Conservation (phyloP, 202 grass and related monocot genomes). For the Cymbopogon flexuosus region DNA sequence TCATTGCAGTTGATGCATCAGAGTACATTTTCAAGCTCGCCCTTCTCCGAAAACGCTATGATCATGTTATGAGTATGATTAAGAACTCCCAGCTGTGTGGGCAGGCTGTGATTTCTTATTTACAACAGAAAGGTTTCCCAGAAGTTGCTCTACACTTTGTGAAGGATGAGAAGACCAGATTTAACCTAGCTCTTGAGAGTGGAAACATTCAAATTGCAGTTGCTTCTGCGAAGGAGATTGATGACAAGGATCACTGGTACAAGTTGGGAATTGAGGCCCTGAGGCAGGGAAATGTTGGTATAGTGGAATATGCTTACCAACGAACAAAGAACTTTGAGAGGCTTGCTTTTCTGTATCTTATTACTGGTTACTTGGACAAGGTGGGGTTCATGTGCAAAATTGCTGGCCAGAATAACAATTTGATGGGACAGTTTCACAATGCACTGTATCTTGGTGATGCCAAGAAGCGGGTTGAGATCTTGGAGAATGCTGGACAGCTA, state of each 20-base stretch:
- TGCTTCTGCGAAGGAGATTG: conserved; percentile 96
- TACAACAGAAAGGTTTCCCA: conserved; percentile 95
- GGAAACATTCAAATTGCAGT: conserved; percentile 97
- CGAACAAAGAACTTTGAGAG: conserved; percentile 97
- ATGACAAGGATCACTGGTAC: conserved; percentile 99
- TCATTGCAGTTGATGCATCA: conserved; percentile 77
- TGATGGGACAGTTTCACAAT: conserved; percentile 98
- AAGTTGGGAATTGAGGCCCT: conserved; percentile 90
- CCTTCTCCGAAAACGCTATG: conserved; percentile 77
- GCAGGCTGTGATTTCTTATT: conserved; percentile 91
- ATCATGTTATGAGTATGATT: conserved; percentile 98
- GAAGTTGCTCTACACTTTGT: conserved; percentile 99
- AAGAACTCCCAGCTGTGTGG: conserved; percentile 91
- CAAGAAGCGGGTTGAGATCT: conserved; percentile 74
- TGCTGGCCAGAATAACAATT: conserved; percentile 89
- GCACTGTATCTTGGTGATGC: conserved; percentile 93
- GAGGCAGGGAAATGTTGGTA: conserved; percentile 91
- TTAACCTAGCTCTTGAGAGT: conserved; percentile 92
- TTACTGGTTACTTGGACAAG: conserved; percentile 88
- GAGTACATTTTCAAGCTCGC: conserved; percentile 99
- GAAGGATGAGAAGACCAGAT: conserved; percentile 95
- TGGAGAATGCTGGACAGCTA: conserved; percentile 85
- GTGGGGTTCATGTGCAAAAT: conserved; percentile 90
- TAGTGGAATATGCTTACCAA: conserved; percentile 98
- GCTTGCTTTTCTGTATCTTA: conserved; percentile 94